These are phyloP conservation scores for Xylaria scruposa DNA, from an alignment of 495 filamentous ascomycete species.

Conservation along the genomic window DNA sequence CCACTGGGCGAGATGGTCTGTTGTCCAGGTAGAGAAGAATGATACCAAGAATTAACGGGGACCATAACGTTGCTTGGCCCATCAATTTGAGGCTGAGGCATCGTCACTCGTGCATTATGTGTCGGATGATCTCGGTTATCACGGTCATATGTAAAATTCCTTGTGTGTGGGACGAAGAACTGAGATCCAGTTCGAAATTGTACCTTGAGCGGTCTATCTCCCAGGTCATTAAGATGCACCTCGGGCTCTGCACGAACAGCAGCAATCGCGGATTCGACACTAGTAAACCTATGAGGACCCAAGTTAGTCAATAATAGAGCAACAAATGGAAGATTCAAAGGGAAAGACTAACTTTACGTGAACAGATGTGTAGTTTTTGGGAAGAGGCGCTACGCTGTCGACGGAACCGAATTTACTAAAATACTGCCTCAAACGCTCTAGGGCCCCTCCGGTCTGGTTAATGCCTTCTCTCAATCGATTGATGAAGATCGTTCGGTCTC, in stretches of 20 bases:
- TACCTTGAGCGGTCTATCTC: background rate
- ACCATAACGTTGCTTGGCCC: background rate
- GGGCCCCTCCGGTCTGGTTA: background rate
- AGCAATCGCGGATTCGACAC: background rate
- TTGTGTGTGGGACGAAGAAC: background rate
- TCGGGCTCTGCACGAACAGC: background rate
- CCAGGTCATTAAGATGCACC: background rate
- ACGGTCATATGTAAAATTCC: no score
- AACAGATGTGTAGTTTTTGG: background rate
- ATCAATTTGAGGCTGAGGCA: background rate
- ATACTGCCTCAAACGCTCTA: background rate
- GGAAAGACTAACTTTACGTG: slow-evolving; percentile 7
- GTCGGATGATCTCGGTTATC: background rate
- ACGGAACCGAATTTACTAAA: slow-evolving; percentile 24
- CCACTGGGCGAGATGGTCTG: background rate
- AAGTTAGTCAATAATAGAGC: background rate
- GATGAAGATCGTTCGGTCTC: slow-evolving; percentile 25
- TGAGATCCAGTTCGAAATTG: slow-evolving; percentile 4
- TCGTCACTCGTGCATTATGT: background rate
- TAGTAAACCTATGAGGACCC: slow-evolving; percentile 7
- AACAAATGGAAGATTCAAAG: background rate
- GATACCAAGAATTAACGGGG: background rate
- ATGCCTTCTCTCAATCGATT: background rate
- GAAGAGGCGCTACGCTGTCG: background rate
- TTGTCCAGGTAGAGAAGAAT: background rate